Evolutionary conservation across 805 yeast species (phyloP).

Genomic region (Teunomyces aglyptinius): DNA sequence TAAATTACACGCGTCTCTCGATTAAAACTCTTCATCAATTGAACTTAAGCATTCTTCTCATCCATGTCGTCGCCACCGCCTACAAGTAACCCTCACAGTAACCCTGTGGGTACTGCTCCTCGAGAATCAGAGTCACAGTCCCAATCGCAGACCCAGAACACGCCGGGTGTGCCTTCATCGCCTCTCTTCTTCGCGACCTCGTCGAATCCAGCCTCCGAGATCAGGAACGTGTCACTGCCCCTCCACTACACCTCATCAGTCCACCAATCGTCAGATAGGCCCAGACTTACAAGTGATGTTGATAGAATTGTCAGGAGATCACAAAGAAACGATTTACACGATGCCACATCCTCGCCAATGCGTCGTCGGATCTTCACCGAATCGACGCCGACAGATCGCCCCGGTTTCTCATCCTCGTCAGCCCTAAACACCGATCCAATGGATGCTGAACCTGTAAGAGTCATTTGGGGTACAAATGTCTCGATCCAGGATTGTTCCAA

Average conservation of each 20-base stretch:
- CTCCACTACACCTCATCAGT: constrained; percentile 47
- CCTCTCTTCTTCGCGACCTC: constrained; percentile 55
- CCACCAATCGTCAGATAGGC: constrained; percentile 36
- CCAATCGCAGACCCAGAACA: constrained; percentile 36
- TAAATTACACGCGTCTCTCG: constrained; percentile 21
- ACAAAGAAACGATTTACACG: constrained; percentile 79
- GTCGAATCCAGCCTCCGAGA: constrained; percentile 38
- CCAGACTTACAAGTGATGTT: constrained; percentile 40
- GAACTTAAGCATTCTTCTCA: too few species aligned
- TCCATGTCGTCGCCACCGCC: constrained; percentile 14
- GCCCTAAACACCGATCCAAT: constrained; percentile 26
- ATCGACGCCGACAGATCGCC: neutral
- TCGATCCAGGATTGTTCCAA: constrained; percentile 84
- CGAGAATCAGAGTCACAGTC: constrained; percentile 34
- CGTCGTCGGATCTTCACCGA: constrained; percentile 61
- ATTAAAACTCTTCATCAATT: neutral
- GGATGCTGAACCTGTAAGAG: constrained; percentile 73
- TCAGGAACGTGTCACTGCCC: constrained; percentile 46
- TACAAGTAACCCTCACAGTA: constrained; percentile 39
- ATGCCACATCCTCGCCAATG: constrained; percentile 65
- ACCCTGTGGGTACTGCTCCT: constrained; percentile 24
- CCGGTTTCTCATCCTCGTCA: constrained; percentile 21
- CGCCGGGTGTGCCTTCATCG: constrained; percentile 49
- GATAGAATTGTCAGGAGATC: constrained; percentile 47
- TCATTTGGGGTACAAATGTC: constrained; percentile 98